phyloP scores from a whole-genome alignment of 2,329 filamentous ascomycete species.

The Fusarium graminum region DNA sequence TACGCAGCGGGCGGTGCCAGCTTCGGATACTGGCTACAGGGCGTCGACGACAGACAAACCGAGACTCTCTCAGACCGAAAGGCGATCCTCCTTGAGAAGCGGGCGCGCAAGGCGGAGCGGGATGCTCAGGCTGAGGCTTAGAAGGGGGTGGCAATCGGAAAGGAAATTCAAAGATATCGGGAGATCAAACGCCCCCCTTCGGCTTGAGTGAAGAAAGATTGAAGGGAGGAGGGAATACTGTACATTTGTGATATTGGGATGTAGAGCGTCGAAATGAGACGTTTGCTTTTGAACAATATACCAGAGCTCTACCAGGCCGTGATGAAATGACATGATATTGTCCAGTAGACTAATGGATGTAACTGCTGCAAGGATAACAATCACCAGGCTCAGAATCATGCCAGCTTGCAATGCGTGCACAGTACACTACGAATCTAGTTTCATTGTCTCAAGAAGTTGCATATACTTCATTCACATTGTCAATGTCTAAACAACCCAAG shows the following conservation, averaged over 20 bases:
- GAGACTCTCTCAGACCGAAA: slow-evolving; percentile 83
- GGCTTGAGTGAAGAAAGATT: slow-evolving; percentile 13
- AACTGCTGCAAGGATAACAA: not conserved
- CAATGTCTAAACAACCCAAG: slow-evolving; percentile 12
- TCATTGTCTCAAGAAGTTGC: slow-evolving; percentile 22
- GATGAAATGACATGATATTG: slow-evolving; percentile 21
- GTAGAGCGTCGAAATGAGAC: slow-evolving; percentile 47
- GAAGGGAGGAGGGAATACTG: slow-evolving; percentile 33
- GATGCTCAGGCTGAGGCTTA: slow-evolving; percentile 51
- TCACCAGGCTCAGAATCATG: not conserved
- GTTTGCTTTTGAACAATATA: slow-evolving; percentile 39
- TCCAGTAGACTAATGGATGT: not conserved
- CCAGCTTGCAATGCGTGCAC: not conserved
- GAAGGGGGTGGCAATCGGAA: slow-evolving; percentile 2
- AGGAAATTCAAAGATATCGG: slow-evolving; percentile 27
- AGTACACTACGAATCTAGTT: slow-evolving; percentile 15
- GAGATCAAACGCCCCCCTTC: slow-evolving; percentile 19
- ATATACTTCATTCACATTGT: slow-evolving; percentile 26
- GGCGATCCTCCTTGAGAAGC: slow-evolving; percentile 87
- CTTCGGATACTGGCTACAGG: slow-evolving; percentile 97
- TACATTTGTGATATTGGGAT: slow-evolving; percentile 46
- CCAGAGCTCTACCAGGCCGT: slow-evolving; percentile 24
- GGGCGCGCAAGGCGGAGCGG: slow-evolving; percentile 72
- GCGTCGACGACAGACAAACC: slow-evolving; percentile 86
- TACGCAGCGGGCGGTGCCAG: slow-evolving; percentile 88